A percentile compares a stretch with the other conserved stretches of the same genome.
Conservation (phyloP, 2,329 filamentous ascomycete genomes). For the Magnaporthiopsis incrustans region DNA sequence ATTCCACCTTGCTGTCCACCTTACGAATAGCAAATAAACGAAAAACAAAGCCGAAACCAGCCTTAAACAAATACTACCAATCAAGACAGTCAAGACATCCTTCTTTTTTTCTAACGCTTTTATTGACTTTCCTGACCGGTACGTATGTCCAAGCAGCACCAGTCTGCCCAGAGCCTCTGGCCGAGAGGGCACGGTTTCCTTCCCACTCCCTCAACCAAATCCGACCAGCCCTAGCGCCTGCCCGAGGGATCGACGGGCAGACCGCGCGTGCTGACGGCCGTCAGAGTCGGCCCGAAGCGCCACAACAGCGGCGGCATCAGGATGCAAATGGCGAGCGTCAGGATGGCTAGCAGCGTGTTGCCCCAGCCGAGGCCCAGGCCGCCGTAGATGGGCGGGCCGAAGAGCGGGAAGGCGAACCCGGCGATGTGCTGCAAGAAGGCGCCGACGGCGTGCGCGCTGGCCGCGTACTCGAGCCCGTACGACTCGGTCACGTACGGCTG, state of each 20-base stretch:
- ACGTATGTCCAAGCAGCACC: background rate
- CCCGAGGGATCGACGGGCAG: background rate
- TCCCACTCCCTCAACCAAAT: no score
- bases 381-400: conserved; percentile 37
- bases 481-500: conserved; percentile 39
- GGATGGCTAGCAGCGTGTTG: conserved; percentile 32
- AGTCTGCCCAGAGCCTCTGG: background rate
- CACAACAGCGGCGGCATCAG: conserved; percentile 36
- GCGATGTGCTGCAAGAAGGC: conserved; percentile 38
- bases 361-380: conserved; percentile 33
- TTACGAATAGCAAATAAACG: background rate
- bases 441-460: conserved; percentile 34
- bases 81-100: background rate
- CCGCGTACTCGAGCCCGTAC: conserved; percentile 34
- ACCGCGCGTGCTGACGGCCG: conserved; percentile 11
- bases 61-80: background rate
- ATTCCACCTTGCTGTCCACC: background rate
- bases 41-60: background rate
- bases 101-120: background rate
- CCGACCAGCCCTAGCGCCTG: background rate
- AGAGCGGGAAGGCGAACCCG: conserved; percentile 44
- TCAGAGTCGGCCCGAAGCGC: conserved; percentile 32
- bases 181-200: background rate
- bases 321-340: conserved; percentile 31
- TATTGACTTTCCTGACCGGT: background rate